phyloP scores from a whole-genome alignment of 768 basidiomycete species.

The Mycena crocata region DNA sequence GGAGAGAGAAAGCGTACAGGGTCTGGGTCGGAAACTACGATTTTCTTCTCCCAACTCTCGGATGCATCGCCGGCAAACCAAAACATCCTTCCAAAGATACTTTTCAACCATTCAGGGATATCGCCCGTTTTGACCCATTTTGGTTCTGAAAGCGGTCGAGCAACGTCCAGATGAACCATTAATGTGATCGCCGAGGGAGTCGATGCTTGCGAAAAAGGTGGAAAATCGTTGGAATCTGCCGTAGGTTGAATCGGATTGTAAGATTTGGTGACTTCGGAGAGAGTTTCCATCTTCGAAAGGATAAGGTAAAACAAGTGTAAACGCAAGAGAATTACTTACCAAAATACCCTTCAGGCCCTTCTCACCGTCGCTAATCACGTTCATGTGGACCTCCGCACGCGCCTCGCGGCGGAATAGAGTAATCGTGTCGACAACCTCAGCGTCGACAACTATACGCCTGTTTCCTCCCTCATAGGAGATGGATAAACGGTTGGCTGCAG shows the following conservation, averaged over 20 bases:
- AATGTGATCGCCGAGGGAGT: constrained; percentile 72
- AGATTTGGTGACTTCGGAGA: constrained; percentile 57
- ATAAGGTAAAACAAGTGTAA: constrained; percentile 20
- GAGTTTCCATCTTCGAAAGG: constrained; percentile 66
- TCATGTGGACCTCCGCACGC: constrained; percentile 84
- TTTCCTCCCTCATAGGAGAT: constrained; percentile 95
- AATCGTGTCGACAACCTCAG: constrained; percentile 85
- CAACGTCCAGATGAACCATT: constrained; percentile 84
- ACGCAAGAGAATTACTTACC: constrained; percentile 56
- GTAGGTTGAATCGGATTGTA: constrained; percentile 70
- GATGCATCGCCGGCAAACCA: constrained; percentile 86
- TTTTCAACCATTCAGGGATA: constrained; percentile 92
- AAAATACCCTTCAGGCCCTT: constrained; percentile 78
- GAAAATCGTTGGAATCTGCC: constrained; percentile 62
- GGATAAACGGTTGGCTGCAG: constrained; percentile 89
- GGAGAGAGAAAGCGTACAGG: constrained; percentile 68
- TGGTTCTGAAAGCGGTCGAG: constrained; percentile 91
- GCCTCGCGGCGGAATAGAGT: constrained; percentile 86
- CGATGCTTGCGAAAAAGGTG: constrained; percentile 71
- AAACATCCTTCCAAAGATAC: constrained; percentile 89
- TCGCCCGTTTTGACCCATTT: constrained; percentile 97
- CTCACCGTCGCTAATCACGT: constrained; percentile 65
- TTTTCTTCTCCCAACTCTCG: constrained; percentile 96
- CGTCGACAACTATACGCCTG: constrained; percentile 88
- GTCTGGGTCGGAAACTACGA: constrained; percentile 93